Conservation (phyloP, 176 grass and related monocot species). For the sorghum (Sorghum bicolor) region DNA sequence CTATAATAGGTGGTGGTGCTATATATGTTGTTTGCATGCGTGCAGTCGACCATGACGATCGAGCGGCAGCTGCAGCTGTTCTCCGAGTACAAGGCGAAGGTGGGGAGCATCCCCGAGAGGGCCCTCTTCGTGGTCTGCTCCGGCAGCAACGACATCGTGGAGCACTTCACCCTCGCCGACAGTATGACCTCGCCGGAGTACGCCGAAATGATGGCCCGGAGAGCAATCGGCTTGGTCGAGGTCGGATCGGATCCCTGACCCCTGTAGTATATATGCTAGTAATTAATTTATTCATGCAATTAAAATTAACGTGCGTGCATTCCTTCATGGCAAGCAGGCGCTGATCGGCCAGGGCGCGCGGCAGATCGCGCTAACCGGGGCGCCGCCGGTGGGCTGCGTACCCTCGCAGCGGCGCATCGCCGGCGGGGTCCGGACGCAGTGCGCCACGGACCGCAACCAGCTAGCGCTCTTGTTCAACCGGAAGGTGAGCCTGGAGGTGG, state of each 20-base stretch:
- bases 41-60: slow-evolving; percentile 43
- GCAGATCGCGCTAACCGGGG: slow-evolving; percentile 33
- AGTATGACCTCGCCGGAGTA: slow-evolving; percentile 29
- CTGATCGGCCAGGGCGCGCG: slow-evolving; percentile 38
- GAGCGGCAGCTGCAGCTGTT: slow-evolving; percentile 61
- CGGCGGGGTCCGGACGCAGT: slow-evolving; percentile 42
- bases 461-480: slow-evolving; percentile 48
- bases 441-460: slow-evolving; percentile 52
- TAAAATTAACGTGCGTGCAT: not conserved
- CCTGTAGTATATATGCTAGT: too few species aligned
- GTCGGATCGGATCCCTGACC: not conserved
- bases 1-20: not conserved
- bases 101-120: slow-evolving; percentile 27
- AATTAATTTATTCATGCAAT: too few species aligned
- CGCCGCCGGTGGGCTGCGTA: slow-evolving; percentile 53
- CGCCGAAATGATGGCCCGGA: slow-evolving; percentile 27
- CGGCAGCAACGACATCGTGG: slow-evolving; percentile 56
- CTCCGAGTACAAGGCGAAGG: slow-evolving; percentile 57
- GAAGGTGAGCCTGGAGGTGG: slow-evolving; percentile 23
- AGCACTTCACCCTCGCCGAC: slow-evolving; percentile 43
- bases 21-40: not conserved
- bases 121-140: slow-evolving; percentile 40
- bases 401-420: slow-evolving; percentile 48
- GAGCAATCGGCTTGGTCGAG: slow-evolving; percentile 34
- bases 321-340: not conserved